Evolutionary conservation across 176 grass and related monocot genomes (phyloP).

Genomic region (Ensete glaucum): DNA sequence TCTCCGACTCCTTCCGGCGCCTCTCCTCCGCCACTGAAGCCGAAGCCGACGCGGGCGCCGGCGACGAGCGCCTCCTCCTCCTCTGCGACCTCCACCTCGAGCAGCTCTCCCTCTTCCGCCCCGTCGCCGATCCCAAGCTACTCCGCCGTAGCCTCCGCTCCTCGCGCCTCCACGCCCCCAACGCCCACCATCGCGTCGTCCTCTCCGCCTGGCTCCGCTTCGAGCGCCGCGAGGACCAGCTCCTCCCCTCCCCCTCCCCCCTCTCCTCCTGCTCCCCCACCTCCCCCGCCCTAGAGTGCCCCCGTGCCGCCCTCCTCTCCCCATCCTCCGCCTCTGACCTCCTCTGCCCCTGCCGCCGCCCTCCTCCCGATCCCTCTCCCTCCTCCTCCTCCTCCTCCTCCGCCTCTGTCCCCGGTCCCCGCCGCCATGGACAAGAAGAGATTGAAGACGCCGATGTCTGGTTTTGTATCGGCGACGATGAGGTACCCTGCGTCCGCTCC

Average conservation of each 20-base stretch:
- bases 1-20: conserved; percentile 49
- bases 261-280: conserved; percentile 50
- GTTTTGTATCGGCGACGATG: conserved; percentile 79
- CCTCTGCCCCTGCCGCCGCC: conserved; percentile 52
- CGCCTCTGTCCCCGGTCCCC: conserved; percentile 3
- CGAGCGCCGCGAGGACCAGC: conserved; percentile 80
- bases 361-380: neutral
- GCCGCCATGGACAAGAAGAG: conserved; percentile 9
- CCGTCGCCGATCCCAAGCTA: conserved; percentile 46
- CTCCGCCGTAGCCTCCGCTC: conserved; percentile 56
- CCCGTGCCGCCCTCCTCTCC: conserved; percentile 50
- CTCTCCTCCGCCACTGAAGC: conserved; percentile 22
- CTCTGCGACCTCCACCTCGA: conserved; percentile 80
- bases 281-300: conserved; percentile 75
- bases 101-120: conserved; percentile 68
- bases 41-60: conserved; percentile 4
- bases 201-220: conserved; percentile 84
- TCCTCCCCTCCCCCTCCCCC: conserved; percentile 41
- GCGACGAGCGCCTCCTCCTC: neutral
- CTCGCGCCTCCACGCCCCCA: conserved; percentile 55
- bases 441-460: conserved; percentile 57
- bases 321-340: conserved; percentile 23
- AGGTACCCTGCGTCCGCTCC: conserved; percentile 72
- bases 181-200: conserved; percentile 74
- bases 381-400: conserved; percentile 3